phyloP scores from a whole-genome alignment of 345 rosid species.

The Melastoma malabathricum region DNA sequence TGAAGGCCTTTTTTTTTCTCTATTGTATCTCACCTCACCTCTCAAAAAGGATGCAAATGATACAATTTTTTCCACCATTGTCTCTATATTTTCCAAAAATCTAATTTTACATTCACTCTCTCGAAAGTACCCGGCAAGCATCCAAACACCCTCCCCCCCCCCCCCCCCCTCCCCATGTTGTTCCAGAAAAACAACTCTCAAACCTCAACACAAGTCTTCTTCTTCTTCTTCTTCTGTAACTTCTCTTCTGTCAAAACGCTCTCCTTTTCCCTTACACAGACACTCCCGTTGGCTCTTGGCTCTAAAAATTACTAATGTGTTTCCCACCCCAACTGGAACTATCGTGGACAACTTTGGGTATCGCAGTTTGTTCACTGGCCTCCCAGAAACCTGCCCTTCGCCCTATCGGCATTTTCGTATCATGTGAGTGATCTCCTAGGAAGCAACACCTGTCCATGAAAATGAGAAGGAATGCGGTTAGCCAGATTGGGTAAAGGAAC shows the following conservation, averaged over 20 bases:
- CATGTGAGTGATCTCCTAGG: slow-evolving; percentile 25
- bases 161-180: too few species aligned
- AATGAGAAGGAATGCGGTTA: background rate
- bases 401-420: slow-evolving; percentile 15
- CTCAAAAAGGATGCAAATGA: slow-evolving; percentile 55
- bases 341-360: slow-evolving; percentile 19
- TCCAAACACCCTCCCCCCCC: slow-evolving; percentile 4
- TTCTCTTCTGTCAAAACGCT: slow-evolving; percentile 28
- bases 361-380: slow-evolving; percentile 46
- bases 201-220: slow-evolving; percentile 38
- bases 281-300: slow-evolving; percentile 59
- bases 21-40: slow-evolving; percentile 40
- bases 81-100: slow-evolving; percentile 29
- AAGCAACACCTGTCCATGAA: slow-evolving; percentile 45
- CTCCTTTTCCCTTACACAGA: slow-evolving; percentile 28
- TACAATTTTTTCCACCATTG: slow-evolving; percentile 29
- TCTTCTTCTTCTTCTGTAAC: slow-evolving; percentile 12
- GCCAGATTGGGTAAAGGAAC: too few species aligned
- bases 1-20: slow-evolving; percentile 1
- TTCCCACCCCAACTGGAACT: slow-evolving; percentile 14
- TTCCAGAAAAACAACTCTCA: slow-evolving; percentile 9
- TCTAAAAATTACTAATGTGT: slow-evolving; percentile 37
- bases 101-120: slow-evolving; percentile 74
- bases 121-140: slow-evolving; percentile 22
- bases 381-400: slow-evolving; percentile 30